Percentiles rank a stretch among this genome's conserved stretches.
Conservation (phyloP, 345 rosid species). For the Arabidopsis suecica region DNA sequence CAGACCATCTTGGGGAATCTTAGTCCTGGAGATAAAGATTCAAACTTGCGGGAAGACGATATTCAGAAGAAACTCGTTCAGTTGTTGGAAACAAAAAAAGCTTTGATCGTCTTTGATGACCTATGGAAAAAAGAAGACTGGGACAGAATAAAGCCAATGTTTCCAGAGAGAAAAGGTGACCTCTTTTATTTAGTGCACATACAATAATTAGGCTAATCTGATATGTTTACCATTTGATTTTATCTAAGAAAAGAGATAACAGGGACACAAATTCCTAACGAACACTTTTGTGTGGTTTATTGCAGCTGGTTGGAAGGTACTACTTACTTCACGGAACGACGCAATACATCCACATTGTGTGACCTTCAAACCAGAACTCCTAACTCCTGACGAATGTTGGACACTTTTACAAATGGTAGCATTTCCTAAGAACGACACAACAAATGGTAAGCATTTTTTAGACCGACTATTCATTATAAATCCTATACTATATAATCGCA, state of each 20-base stretch:
- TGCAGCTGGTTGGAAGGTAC: conserved; percentile 45
- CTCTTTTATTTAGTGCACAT: neutral
- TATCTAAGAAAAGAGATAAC: neutral
- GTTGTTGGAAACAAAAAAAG: conserved; percentile 29
- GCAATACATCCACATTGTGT: conserved; percentile 12
- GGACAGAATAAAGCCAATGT: conserved; percentile 38
- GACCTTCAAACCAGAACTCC: conserved; percentile 11
- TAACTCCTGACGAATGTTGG: conserved; percentile 47
- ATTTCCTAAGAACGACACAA: conserved; percentile 16
- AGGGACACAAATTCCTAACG: no score
- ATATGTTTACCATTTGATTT: neutral
- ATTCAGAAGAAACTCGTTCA: conserved; percentile 18
- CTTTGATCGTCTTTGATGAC: conserved; percentile 54
- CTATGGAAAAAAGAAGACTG: conserved; percentile 48
- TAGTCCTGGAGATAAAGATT: no score
- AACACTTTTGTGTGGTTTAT: no score
- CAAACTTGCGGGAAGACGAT: conserved; percentile 16
- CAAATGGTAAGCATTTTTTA: conserved; percentile 14
- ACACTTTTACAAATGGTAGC: conserved; percentile 46
- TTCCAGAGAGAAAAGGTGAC: conserved; percentile 27
- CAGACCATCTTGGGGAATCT: neutral
- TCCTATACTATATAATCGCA: no score
- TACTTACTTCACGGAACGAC: conserved; percentile 53
- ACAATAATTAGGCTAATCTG: neutral
- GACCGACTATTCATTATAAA: no score